A percentile compares a stretch with the other conserved stretches of the same genome.
These are phyloP conservation scores for Pinus tabuliformis DNA, from an alignment of 75 land plant genomes.

Conservation along the genomic window DNA sequence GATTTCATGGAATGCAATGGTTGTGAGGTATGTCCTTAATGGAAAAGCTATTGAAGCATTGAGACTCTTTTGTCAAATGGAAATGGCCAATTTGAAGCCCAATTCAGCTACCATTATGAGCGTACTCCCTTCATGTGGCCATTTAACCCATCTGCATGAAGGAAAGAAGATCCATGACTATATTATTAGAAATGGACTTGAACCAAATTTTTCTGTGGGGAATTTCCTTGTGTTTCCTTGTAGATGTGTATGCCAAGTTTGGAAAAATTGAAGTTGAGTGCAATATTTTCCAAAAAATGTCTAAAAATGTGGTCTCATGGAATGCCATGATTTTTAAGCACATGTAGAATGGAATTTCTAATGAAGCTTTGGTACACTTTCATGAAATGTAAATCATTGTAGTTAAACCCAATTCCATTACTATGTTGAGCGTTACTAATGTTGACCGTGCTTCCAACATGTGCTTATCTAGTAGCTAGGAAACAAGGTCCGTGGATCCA, in stretches of 20 bases:
- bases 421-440: conserved; percentile 54
- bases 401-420: conserved; percentile 43
- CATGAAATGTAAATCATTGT: conserved; percentile 32
- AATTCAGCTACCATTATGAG: too few species aligned
- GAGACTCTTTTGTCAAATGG: conserved; percentile 11
- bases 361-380: conserved; percentile 36
- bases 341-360: conserved; percentile 26
- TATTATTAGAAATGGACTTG: too few species aligned
- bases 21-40: conserved; percentile 25
- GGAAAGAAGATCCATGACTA: neutral
- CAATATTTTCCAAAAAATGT: conserved; percentile 34
- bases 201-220: too few species aligned
- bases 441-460: conserved; percentile 38
- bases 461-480: conserved; percentile 42
- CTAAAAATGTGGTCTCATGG: conserved; percentile 51
- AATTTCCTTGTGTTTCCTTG: too few species aligned
- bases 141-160: neutral
- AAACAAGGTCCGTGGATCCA: conserved; percentile 18
- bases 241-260: too few species aligned
- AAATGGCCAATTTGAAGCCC: too few species aligned
- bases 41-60: conserved; percentile 11
- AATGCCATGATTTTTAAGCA: conserved; percentile 59
- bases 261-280: too few species aligned
- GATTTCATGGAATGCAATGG: conserved; percentile 59
- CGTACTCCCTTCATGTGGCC: too few species aligned